phyloP scores from a whole-genome alignment of 495 filamentous ascomycete genomes.

The Talaromyces borbonicus region DNA sequence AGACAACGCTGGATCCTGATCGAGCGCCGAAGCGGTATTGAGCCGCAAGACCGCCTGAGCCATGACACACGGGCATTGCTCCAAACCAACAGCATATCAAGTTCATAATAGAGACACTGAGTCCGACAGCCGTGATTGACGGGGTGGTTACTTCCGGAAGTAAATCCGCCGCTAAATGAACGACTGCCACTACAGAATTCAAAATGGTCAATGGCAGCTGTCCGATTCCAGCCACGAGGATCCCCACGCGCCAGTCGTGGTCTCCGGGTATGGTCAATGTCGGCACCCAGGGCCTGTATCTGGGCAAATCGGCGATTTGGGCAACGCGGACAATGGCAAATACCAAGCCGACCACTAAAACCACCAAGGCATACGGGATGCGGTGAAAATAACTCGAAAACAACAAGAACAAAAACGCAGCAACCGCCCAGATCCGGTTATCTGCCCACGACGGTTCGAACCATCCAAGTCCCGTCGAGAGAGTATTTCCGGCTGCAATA shows the following conservation, averaged over 20 bases:
- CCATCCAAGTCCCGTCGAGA: constrained; percentile 51
- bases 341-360: constrained; percentile 56
- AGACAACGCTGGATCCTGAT: constrained; percentile 70
- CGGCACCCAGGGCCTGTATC: constrained; percentile 42
- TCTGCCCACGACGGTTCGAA: constrained; percentile 50
- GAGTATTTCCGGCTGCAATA: constrained; percentile 57
- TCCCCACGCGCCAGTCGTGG: constrained; percentile 36
- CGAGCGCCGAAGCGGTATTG: constrained; percentile 87
- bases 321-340: constrained; percentile 40
- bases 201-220: constrained; percentile 84
- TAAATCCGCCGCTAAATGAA: constrained; percentile 62
- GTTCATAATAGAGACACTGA: constrained; percentile 78
- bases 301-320: constrained; percentile 26
- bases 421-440: constrained; percentile 62
- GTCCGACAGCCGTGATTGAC: constrained; percentile 59
- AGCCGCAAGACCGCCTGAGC: constrained; percentile 79
- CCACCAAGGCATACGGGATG: constrained; percentile 65
- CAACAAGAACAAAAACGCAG: constrained; percentile 59
- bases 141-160: constrained; percentile 58
- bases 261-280: constrained; percentile 32
- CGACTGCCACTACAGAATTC: constrained; percentile 83
- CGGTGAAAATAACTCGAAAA: constrained; percentile 46
- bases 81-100: constrained; percentile 81
- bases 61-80: constrained; percentile 92
- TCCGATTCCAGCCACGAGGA: constrained; percentile 56